Evolutionary conservation across 345 rosid species (phyloP).

Genomic region (Mercurialis annua): DNA sequence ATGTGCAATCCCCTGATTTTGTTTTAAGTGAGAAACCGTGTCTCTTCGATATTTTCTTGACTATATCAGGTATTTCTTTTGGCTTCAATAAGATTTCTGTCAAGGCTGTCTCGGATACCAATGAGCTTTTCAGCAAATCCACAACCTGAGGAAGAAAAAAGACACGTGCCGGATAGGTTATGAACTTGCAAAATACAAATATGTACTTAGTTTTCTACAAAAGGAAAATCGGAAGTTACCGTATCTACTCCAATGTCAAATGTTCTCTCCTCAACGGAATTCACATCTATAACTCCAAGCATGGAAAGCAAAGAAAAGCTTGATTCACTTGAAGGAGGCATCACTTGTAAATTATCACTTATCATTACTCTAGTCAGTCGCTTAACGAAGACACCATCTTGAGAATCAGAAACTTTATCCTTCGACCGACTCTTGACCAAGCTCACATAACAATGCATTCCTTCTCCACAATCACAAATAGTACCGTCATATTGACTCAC

Average conservation of each 20-base stretch:
- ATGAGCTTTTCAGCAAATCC: slow-evolving; percentile 16
- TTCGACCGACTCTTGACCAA: neutral
- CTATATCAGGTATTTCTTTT: neutral
- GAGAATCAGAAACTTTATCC: too few relatives aligned
- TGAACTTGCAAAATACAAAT: neutral
- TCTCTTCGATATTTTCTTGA: neutral
- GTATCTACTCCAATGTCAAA: slow-evolving; percentile 5
- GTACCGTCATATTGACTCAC: slow-evolving; percentile 4
- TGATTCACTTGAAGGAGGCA: slow-evolving; percentile 9
- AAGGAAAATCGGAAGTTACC: neutral
- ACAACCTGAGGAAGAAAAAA: slow-evolving; percentile 25
- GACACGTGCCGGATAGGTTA: neutral
- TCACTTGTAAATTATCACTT: slow-evolving; percentile 18
- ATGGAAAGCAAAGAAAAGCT: slow-evolving; percentile 12
- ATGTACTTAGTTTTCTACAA: neutral
- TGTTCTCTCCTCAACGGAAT: slow-evolving; percentile 5
- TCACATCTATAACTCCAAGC: slow-evolving; percentile 5
- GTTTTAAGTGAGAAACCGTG: neutral
- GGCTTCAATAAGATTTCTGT: slow-evolving; percentile 16
- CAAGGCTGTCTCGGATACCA: slow-evolving; percentile 16
- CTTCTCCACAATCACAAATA: slow-evolving; percentile 12
- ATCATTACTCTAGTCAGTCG: neutral
- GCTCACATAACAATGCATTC: neutral
- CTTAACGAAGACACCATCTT: slow-evolving; percentile 18
- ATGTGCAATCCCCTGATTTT: neutral